phyloP scores from a whole-genome alignment of 2,329 filamentous ascomycete genomes.

The Hawksworthiomyces lignivorus region DNA sequence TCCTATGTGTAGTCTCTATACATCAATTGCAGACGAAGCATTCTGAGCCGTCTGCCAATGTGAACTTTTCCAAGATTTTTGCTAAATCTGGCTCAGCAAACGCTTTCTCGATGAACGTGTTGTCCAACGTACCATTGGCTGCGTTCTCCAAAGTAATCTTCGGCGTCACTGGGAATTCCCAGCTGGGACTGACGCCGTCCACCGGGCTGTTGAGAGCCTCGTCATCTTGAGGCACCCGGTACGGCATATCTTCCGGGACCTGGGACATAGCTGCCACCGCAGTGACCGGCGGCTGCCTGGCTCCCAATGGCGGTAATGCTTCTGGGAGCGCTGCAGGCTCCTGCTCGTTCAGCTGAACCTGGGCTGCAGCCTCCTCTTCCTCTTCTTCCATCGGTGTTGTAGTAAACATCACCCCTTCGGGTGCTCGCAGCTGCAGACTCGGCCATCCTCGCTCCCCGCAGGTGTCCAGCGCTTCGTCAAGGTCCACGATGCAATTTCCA shows the following conservation, averaged over 20 bases:
- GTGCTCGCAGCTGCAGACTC: conserved; percentile 17
- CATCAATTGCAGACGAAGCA: conserved; percentile 10
- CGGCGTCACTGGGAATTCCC: conserved; percentile 9
- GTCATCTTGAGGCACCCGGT: conserved; percentile 13
- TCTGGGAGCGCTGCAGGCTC: too few species aligned
- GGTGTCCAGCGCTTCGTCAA: conserved; percentile 19
- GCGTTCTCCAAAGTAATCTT: background rate
- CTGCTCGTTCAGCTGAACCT: too few species aligned
- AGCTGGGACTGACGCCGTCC: conserved; percentile 4
- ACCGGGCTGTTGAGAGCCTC: conserved; percentile 14
- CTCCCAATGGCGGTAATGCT: too few species aligned
- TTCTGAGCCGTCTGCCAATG: conserved; percentile 11
- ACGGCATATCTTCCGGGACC: conserved; percentile 12
- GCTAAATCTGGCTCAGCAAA: conserved; percentile 11
- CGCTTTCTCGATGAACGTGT: conserved; percentile 5
- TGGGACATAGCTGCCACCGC: background rate
- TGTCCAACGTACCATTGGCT: conserved; percentile 1
- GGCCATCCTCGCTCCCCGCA: conserved; percentile 19
- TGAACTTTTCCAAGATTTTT: conserved; percentile 11
- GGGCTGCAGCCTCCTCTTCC: background rate
- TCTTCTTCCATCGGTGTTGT: conserved; percentile 8
- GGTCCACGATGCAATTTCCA: conserved; percentile 19
- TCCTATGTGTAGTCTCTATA: too few species aligned
- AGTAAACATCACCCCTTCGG: conserved; percentile 11
- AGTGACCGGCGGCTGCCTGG: too few species aligned